These are phyloP conservation scores for Phlebopus sp. DNA, from an alignment of 1,284 basidiomycete genomes.

Conservation along the genomic window DNA sequence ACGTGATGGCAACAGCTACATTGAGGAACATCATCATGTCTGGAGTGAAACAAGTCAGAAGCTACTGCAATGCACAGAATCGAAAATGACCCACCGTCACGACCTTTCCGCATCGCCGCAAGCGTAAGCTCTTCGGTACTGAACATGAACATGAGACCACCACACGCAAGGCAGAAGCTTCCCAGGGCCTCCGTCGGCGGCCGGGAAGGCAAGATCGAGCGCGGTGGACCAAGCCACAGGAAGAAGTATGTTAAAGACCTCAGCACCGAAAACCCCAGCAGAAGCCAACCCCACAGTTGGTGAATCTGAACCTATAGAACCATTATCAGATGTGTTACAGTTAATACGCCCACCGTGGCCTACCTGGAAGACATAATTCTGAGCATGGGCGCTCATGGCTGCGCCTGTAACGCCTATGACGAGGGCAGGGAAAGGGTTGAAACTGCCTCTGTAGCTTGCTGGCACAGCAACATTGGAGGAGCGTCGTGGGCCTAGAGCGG, in stretches of 20 bases:
- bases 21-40: conserved; percentile 86
- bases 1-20: conserved; percentile 78
- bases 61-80: conserved; percentile 33
- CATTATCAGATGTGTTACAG: conserved; percentile 6
- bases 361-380: conserved; percentile 85
- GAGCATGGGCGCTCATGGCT: conserved; percentile 94
- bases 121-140: conserved; percentile 89
- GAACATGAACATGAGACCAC: conserved; percentile 90
- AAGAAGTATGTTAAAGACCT: conserved; percentile 92
- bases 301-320: conserved; percentile 78
- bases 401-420: conserved; percentile 92
- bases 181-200: conserved; percentile 93
- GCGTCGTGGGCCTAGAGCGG: conserved; percentile 39
- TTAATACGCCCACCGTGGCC: background rate
- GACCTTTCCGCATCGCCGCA: conserved; percentile 88
- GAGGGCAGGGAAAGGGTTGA: conserved; percentile 94
- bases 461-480: conserved; percentile 53
- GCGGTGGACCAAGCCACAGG: conserved; percentile 80
- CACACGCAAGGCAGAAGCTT: conserved; percentile 83
- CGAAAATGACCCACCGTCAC: conserved; percentile 64
- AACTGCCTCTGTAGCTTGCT: conserved; percentile 73
- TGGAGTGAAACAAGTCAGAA: conserved; percentile 47
- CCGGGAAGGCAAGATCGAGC: conserved; percentile 81
- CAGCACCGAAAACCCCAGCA: conserved; percentile 76
- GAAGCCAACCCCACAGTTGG: conserved; percentile 87